Evolutionary conservation across 139 green algal genomes (phyloP), one percentile per base, ranked within the genome.

Genomic region (Picochlorum sp.): DNA sequence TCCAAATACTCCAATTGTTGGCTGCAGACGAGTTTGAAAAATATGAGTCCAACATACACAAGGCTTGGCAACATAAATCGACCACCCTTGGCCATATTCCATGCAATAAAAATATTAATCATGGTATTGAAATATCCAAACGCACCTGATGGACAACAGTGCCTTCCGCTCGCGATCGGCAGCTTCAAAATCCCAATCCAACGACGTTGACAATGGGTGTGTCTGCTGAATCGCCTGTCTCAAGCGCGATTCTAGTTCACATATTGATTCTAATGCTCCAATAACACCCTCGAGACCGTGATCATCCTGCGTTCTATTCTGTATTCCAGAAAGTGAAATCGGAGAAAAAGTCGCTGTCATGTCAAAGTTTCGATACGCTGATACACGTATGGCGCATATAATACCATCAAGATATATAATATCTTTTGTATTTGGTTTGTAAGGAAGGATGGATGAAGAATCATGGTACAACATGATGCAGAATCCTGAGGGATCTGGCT

Each of bases 161-260:
- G 67, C 78, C 26, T 75, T 61, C 21, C 68, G 45, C 65, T 84
- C 78, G 20, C 69, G 45, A 60, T 83, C 78, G 2, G 68, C 78
- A 11, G 68, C 56, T 15, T 52, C 28, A 38, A 75, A 63, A 46
- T 81, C 72, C 58, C 61, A 74, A 38, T 78, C 78, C 16, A 84
- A 68, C 8, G 65, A 74, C 24, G 68, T 83, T 57, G 71, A 81
- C 21, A 84, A 60, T 9, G 65, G 71, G 52, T 84, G 71, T 3
- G 66, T 84, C 41, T 75, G 63, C 64, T 84, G 78, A 30, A 84
- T 78, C 13, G 78, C 75, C 56, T 83, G 75, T 30, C 78, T 67
- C 23, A 84, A 56, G 23, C 57, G 59, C 32, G 68, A 58, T 64
- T 84, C 78, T 45, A 84, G 57, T 23, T 66, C 61, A 64, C 72